Evolutionary conservation across 2,329 filamentous ascomycete genomes (phyloP).

Genomic region (Diaporthe helianthi): DNA sequence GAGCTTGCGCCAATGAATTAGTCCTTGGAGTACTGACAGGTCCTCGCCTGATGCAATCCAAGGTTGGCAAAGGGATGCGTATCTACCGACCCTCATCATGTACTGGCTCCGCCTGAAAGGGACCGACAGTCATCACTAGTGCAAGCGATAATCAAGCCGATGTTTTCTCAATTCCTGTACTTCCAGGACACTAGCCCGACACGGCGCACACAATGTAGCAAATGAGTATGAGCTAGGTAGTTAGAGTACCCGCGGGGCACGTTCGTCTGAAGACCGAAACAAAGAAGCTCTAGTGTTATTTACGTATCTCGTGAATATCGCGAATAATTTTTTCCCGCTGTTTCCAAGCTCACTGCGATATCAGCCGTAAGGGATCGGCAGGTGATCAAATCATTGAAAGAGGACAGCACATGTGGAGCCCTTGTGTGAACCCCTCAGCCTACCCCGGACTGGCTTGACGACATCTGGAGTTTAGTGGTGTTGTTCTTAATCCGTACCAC

Average conservation of each 20-base stretch:
- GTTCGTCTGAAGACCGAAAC: background rate
- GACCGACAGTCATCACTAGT: background rate
- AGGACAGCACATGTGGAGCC: no score
- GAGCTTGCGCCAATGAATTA: background rate
- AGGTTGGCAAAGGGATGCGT: background rate
- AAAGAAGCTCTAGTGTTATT: background rate
- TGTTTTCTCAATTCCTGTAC: background rate
- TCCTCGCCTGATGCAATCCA: background rate
- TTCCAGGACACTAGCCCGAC: background rate
- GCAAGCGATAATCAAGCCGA: background rate
- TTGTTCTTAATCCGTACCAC: no score
- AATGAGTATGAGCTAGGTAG: background rate
- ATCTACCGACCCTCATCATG: no score
- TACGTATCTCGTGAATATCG: background rate
- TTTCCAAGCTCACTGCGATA: background rate
- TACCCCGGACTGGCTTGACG: background rate
- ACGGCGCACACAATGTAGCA: background rate
- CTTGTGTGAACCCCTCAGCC: no score
- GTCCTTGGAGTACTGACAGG: background rate
- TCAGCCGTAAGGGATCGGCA: background rate
- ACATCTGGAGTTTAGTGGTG: no score
- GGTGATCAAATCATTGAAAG: background rate
- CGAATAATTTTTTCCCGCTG: background rate
- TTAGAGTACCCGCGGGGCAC: no score
- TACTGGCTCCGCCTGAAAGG: background rate